phyloP scores from a whole-genome alignment of 768 basidiomycete genomes.

The Termitomyces sp. region DNA sequence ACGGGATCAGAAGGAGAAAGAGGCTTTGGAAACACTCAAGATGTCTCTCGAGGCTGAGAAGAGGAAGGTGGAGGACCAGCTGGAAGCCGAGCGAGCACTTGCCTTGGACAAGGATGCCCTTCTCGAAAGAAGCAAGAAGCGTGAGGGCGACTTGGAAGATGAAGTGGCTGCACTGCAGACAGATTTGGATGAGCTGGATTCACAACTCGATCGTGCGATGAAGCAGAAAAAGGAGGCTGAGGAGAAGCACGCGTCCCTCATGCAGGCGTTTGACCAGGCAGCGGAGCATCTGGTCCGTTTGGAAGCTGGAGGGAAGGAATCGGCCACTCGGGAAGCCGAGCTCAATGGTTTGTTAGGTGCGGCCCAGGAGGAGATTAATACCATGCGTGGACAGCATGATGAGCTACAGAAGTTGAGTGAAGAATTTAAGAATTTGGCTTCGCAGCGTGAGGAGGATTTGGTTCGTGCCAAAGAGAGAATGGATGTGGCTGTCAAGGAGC shows the following conservation, averaged over 20 bases:
- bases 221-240: constrained; percentile 77
- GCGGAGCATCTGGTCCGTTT: constrained; percentile 82
- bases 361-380: constrained; percentile 59
- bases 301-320: constrained; percentile 73
- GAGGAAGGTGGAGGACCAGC: constrained; percentile 72
- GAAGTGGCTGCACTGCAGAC: constrained; percentile 76
- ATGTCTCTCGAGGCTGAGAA: constrained; percentile 85
- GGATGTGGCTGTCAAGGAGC: constrained; percentile 59
- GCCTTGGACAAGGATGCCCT: constrained; percentile 81
- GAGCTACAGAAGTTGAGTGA: constrained; percentile 64
- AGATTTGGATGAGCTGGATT: constrained; percentile 83
- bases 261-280: constrained; percentile 77
- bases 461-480: constrained; percentile 71
- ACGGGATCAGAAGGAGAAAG: constrained; percentile 79
- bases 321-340: constrained; percentile 63
- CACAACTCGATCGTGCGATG: constrained; percentile 80
- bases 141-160: constrained; percentile 84
- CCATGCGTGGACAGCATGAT: constrained; percentile 56
- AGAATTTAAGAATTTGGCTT: constrained; percentile 65
- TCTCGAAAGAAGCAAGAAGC: constrained; percentile 79
- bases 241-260: constrained; percentile 71
- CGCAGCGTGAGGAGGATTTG: constrained; percentile 81
- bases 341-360: constrained; percentile 55
- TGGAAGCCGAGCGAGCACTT: constrained; percentile 80
- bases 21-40: constrained; percentile 75